Conservation (phyloP, 805 yeast genomes). For the Lipomyces chichibuensis region DNA sequence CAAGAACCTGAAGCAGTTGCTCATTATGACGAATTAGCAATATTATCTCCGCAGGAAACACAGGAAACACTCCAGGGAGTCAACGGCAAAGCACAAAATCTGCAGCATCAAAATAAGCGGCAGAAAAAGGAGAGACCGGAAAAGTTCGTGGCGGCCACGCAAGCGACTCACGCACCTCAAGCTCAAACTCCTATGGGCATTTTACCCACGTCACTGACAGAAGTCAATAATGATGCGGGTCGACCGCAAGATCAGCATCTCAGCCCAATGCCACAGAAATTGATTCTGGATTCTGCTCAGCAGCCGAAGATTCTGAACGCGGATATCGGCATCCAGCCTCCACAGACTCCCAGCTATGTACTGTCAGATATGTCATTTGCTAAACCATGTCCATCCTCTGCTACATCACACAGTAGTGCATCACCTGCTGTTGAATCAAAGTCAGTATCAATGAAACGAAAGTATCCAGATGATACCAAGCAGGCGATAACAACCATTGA, state of each 20-base stretch:
- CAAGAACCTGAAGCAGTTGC: neutral
- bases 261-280: neutral
- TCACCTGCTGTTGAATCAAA: conserved; percentile 4
- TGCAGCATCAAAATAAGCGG: neutral
- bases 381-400: conserved; percentile 11
- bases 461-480: neutral
- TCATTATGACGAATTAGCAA: neutral
- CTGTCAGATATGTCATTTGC: conserved; percentile 3
- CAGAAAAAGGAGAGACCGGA: neutral
- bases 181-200: neutral
- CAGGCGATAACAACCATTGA: too few species aligned
- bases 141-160: neutral
- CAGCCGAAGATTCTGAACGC: neutral
- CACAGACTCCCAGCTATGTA: conserved; percentile 4
- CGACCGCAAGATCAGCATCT: neutral
- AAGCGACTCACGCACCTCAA: neutral
- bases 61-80: neutral
- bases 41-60: neutral
- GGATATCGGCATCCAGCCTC: neutral
- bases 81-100: neutral
- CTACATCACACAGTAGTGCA: neutral
- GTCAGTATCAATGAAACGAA: conserved; percentile 8
- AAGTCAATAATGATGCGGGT: neutral
- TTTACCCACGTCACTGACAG: neutral
- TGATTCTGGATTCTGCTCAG: neutral